These are phyloP conservation scores for Cucurbitaria berberidis DNA, from an alignment of 2,329 filamentous ascomycete species.

Conservation along the genomic window DNA sequence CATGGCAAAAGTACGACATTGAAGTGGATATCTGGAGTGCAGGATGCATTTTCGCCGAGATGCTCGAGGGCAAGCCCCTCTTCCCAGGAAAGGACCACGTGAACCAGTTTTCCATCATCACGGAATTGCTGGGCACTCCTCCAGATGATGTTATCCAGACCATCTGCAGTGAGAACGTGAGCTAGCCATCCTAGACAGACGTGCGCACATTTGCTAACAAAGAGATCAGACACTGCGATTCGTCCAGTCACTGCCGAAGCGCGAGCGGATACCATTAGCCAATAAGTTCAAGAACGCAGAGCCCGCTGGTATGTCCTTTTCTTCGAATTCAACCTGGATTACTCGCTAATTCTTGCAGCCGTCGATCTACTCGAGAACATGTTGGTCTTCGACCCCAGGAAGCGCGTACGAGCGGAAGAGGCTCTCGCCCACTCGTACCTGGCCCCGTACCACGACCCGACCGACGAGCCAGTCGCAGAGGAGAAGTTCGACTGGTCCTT, in stretches of 20 bases:
- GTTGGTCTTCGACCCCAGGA: slow-evolving; percentile 98
- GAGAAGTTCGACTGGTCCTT: slow-evolving; percentile 99
- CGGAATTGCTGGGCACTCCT: slow-evolving; percentile 92
- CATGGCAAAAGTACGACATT: slow-evolving; percentile 99
- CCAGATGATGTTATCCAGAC: slow-evolving; percentile 98
- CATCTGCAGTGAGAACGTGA: slow-evolving; percentile 96
- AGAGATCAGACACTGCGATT: slow-evolving; percentile 85
- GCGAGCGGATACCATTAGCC: slow-evolving; percentile 83
- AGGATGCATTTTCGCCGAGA: slow-evolving; percentile 98
- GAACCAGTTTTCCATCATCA: slow-evolving; percentile 99
- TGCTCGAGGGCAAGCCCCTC: slow-evolving; percentile 96
- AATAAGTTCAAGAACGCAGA: slow-evolving; percentile 97
- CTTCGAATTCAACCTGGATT: neutral
- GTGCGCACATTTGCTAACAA: slow-evolving; percentile 22
- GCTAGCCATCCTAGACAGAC: slow-evolving; percentile 36
- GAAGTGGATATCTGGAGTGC: slow-evolving; percentile 99
- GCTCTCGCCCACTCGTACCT: slow-evolving; percentile 93
- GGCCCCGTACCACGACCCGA: slow-evolving; percentile 94
- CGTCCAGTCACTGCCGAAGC: slow-evolving; percentile 94
- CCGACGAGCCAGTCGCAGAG: slow-evolving; percentile 91
- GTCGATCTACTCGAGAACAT: slow-evolving; percentile 94
- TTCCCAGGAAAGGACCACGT: slow-evolving; percentile 99
- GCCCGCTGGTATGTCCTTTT: slow-evolving; percentile 67
- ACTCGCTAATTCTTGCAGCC: slow-evolving; percentile 57
- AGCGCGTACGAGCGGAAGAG: slow-evolving; percentile 84